These are phyloP conservation scores for Talaromyces ruber DNA, from an alignment of 495 filamentous ascomycete species.

Conservation along the genomic window DNA sequence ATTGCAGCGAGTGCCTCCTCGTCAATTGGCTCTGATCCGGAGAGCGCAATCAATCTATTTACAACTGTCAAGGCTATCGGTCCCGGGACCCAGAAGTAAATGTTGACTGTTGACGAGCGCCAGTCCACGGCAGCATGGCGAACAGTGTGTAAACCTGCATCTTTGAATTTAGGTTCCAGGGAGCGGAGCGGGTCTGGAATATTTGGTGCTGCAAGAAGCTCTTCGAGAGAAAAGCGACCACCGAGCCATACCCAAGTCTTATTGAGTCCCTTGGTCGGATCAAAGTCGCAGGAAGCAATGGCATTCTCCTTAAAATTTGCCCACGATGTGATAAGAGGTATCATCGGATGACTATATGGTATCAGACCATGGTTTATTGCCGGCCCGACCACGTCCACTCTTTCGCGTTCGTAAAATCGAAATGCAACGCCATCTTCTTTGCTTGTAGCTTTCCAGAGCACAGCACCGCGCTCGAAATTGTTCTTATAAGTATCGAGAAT, in stretches of 20 bases:
- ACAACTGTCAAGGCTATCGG: not conserved
- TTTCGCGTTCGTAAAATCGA: constrained; percentile 10
- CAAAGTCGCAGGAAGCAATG: constrained; percentile 11
- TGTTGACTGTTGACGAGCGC: constrained; percentile 5
- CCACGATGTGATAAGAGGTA: constrained; percentile 5
- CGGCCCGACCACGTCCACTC: constrained; percentile 2
- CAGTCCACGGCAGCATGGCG: constrained; percentile 8
- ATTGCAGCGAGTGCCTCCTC: not conserved
- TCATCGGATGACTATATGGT: not conserved
- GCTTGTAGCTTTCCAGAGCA: constrained; percentile 10
- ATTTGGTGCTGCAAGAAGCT: constrained; percentile 1
- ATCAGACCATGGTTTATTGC: constrained; percentile 1
- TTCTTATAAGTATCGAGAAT: constrained; percentile 3
- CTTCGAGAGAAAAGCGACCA: constrained; percentile 6
- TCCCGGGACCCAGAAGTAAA: constrained; percentile 8
- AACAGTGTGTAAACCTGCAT: not conserved
- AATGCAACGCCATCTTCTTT: constrained; percentile 9
- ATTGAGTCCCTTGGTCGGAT: constrained; percentile 8
- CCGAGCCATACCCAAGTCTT: constrained; percentile 12
- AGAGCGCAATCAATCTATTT: not conserved
- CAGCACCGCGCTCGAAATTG: constrained; percentile 9
- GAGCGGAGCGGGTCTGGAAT: constrained; percentile 2
- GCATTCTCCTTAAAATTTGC: not conserved
- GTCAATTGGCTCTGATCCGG: not conserved
- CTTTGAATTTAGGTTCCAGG: not conserved